Base-by-base conservation (phyloP, 2,329 filamentous ascomycete genomes). In the Peltaster fructicola region DNA sequence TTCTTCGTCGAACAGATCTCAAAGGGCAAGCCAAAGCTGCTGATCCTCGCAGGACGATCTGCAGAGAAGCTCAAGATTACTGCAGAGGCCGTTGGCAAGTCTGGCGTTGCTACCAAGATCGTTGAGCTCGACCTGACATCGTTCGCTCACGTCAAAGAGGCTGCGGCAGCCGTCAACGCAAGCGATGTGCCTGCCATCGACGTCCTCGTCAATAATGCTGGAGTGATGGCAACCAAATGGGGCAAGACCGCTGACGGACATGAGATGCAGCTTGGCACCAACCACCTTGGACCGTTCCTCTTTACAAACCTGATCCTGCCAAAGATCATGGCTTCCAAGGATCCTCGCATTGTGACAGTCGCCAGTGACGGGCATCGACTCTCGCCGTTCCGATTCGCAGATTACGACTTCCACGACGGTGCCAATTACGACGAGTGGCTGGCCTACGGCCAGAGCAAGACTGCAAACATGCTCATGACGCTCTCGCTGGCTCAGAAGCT, bases 281-380 rank as follows among this genome's bases (percentile, higher is more conserved):
- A 69, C 38, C 55, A 68, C 36, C 43, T 71, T 1, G 52, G 47
- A 6, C 61, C 65, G 30, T 68, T 67, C 43, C 48, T 66, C 1
- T 49, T 69, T 11, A 59, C 63, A 31, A 48, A 61, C n/a, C 51
- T 65, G 1, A 45, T 69, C 10, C 57, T 56, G 13, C 41, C 50
- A 0, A 40, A 50, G 0, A 43, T 68, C 5, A 39, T 65, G 0
- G 33, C 46, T 0, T 50, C 50, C 6, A 61, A 56, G 27, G 37
- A 50, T 4, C 61, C 56, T 1, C 53, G 64, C 2, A 56, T 67
- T 2, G 48, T 69, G 22, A 41, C 46, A 1, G 38, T 66, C 1
- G 49, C 57, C 0, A 60, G 56, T 3, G 35, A 47, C 1, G 59
- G 37, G 3, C 63, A 67, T 33, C 45, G 48, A 8, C 34, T 36